Base-by-base conservation (phyloP, 108 stramenopile species). In the Cyclostephanos tholiformis region DNA sequence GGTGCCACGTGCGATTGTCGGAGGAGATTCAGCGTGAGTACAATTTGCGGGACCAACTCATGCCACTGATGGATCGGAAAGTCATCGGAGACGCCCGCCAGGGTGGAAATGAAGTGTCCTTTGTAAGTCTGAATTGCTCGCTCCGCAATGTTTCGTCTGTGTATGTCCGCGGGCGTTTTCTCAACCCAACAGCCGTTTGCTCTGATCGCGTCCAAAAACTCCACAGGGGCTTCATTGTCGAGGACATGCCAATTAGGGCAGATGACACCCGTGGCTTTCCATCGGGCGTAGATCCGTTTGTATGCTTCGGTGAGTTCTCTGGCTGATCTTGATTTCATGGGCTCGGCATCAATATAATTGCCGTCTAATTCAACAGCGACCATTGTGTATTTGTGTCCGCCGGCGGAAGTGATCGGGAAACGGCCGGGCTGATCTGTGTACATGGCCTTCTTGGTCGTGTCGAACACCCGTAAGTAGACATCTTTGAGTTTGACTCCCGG, bases 91-190 rank as follows among this genome's bases (percentile, higher is more conserved):
- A 84, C 41, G 58, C 35, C 46, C 63, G 65, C 17, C 79, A 22
- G 26, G 83, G 83, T 19, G 61, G 61, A 14, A 44, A 62, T 7
- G 23, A 58, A 71, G n/a, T 7, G 71, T 1, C n/a, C 69, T 35
- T 72, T 65, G 58, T 69, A 86, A 17, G 85, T 86, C 19, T 60
- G 79, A 14, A 86, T 83, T 30, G 86, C 86, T 2, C 71, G 59
- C 50, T 87, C 72, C 1, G 86, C 86, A 26, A 72, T 68, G 75
- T 87, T 86, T 30, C 73, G 38, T 29, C 82, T 36, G 57, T 86
- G 82, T 8, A 59, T 43, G 29, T 67, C 49, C n/a, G 85, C 67
- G 52, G 82, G 76, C 0, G 46, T 68, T 14, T 79, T 44, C 67
- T 83, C 74, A 32, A 69, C 69, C 5, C 82, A 5, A 53, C 36